Evolutionary conservation across 495 filamentous ascomycete species (phyloP), one percentile per base, ranked within the genome.

Genomic region (Aspergillus heteromorphus): DNA sequence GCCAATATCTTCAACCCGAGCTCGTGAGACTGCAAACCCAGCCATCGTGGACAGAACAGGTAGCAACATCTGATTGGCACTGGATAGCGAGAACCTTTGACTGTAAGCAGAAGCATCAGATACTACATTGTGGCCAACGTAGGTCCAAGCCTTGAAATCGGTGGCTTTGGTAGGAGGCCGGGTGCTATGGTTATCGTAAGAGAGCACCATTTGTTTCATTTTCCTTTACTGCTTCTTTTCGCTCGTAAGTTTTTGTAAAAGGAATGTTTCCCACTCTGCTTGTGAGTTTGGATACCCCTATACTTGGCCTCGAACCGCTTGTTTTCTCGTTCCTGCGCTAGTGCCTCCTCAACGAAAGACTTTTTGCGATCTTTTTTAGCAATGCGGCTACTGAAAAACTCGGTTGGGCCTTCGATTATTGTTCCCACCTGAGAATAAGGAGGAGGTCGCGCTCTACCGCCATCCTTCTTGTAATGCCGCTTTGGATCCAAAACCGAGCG

Each of bases 351-450:
- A n/a, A 92, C 86, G 55, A 98, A 88, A 3, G 89, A 96, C 58
- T 80, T 82, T 75, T 95, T 96, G 55, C 89, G 79, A 62, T 97
- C 87, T 69, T 87, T 95, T 67, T 91, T 93, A 25, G 81, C 79
- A 31, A 97, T 78, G 18, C 93, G 82, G 14, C 79, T 78, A 57
- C 78, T 89, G 73, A 82, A 88, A 73, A 86, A 95, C 59, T 98
- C 93, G 0, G 89, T 91, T 17, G 91, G 88, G 0, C 92, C 92
- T 60, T 95, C 83, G 31, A 96, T 81, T 49, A 97, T 83, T 2
- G 87, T 95, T 42, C 93, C 93, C 19, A 96, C 84, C 58, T 95
- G 88, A 21, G 86, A 92, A 66, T 85, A 97, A 54, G 91, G 79
- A 6, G 93, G 93, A 2, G 85, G 65, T 40, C 79, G 66, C 49